These are phyloP conservation scores for Rhynchosporium graminicola DNA, from an alignment of 2,329 filamentous ascomycete species.

Conservation along the genomic window DNA sequence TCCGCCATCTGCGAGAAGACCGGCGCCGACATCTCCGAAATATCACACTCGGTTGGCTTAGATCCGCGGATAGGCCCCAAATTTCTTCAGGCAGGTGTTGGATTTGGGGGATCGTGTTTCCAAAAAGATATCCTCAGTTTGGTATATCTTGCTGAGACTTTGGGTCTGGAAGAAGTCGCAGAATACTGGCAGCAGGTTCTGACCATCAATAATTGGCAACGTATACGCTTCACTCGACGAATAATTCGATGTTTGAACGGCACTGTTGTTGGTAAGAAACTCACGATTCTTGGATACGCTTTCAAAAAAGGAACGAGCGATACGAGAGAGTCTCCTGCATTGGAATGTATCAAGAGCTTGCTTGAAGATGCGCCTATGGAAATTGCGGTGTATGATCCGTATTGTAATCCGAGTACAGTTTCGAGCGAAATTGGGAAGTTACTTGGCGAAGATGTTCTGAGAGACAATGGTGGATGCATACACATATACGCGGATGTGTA, in stretches of 20 bases:
- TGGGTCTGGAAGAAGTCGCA: conserved; percentile 70
- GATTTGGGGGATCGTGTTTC: conserved; percentile 81
- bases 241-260: conserved; percentile 69
- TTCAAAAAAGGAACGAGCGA: conserved; percentile 82
- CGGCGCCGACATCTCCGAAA: conserved; percentile 74
- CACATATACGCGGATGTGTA: conserved; percentile 47
- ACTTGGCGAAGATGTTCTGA: conserved; percentile 36
- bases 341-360: conserved; percentile 66
- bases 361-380: conserved; percentile 64
- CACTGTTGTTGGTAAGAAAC: conserved; percentile 68
- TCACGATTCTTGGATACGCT: conserved; percentile 72
- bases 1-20: conserved; percentile 78
- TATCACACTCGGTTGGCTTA: conserved; percentile 66
- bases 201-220: conserved; percentile 75
- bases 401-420: conserved; percentile 45
- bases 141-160: conserved; percentile 70
- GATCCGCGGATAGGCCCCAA: conserved; percentile 72
- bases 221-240: conserved; percentile 65
- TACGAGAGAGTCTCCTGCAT: conserved; percentile 69
- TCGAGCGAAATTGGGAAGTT: conserved; percentile 43
- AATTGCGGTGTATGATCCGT: conserved; percentile 69
- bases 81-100: conserved; percentile 73
- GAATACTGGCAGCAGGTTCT: conserved; percentile 76
- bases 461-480: conserved; percentile 40
- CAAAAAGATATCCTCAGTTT: conserved; percentile 77